phyloP scores from a whole-genome alignment of 257 asterid species.

The Solanum paucissectum region DNA sequence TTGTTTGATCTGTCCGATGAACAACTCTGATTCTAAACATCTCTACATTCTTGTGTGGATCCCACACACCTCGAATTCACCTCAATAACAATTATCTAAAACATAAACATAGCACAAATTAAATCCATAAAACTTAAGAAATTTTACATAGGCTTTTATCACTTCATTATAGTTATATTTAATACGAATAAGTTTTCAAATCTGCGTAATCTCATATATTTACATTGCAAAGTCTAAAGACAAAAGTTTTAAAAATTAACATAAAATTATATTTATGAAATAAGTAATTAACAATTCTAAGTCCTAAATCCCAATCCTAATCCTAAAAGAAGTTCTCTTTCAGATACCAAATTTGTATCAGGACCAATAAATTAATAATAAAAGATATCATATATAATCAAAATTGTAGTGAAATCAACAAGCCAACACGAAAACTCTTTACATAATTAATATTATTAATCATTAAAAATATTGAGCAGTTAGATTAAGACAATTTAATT shows the following conservation, averaged over 20 bases:
- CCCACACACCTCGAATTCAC: not conserved
- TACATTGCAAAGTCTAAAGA: not conserved
- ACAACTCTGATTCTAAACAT: not conserved
- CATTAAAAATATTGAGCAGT: not conserved
- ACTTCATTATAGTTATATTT: not conserved
- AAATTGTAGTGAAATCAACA: no score
- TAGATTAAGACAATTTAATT: not conserved
- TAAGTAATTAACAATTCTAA: no score
- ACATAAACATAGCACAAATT: not conserved
- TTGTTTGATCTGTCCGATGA: accelerated
- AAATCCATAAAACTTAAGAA: not conserved
- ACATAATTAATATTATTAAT: not conserved
- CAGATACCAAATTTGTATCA: not conserved
- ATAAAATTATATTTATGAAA: no score
- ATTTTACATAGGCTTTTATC: not conserved
- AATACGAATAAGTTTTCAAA: not conserved
- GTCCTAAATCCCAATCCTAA: not conserved
- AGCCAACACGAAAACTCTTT: not conserved
- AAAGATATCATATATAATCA: not conserved
- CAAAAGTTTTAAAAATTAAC: not conserved
- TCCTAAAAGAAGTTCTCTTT: not conserved
- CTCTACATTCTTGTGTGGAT: not conserved
- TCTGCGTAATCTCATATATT: not conserved
- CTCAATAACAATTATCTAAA: not conserved
- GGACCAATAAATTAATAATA: not conserved